Conservation (phyloP, 1,284 basidiomycete genomes). For the Pyrrhoderma lamaoense region DNA sequence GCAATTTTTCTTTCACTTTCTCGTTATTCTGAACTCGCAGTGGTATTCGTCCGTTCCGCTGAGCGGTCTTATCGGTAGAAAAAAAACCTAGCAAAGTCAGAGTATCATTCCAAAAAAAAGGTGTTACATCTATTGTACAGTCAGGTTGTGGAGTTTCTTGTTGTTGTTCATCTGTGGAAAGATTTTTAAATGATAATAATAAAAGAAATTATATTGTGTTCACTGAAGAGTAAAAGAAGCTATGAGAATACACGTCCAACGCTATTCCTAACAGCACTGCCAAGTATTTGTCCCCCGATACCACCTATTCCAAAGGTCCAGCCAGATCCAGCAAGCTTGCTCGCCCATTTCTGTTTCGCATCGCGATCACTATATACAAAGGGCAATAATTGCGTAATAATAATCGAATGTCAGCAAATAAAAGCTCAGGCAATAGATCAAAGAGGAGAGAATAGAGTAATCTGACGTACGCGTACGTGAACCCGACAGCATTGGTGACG, state of each 20-base stretch:
- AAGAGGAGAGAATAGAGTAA: neutral
- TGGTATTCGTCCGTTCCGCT: constrained; percentile 10
- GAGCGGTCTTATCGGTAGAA: constrained; percentile 8
- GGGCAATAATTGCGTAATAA: neutral
- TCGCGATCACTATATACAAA: constrained; percentile 66
- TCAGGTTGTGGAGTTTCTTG: too few relatives aligned
- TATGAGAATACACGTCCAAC: constrained; percentile 62
- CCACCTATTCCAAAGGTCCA: constrained; percentile 65
- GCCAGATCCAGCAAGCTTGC: constrained; percentile 50
- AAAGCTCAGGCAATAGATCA: neutral
- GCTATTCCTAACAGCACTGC: constrained; percentile 72
- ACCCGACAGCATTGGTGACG: constrained; percentile 84
- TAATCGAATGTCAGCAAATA: neutral
- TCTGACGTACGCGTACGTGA: constrained; percentile 75
- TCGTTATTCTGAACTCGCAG: neutral
- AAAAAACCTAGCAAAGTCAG: neutral
- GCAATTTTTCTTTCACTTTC: neutral
- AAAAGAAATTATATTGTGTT: too few relatives aligned
- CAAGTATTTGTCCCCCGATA: constrained; percentile 71
- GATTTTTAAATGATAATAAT: too few relatives aligned
- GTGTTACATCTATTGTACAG: too few relatives aligned
- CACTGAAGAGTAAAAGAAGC: too few relatives aligned
- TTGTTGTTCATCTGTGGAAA: too few relatives aligned
- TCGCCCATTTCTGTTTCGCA: constrained; percentile 80
- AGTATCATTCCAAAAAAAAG: too few relatives aligned